Evolutionary conservation across 2,329 filamentous ascomycete species (phyloP).

Genomic region (Neurospora crassa): DNA sequence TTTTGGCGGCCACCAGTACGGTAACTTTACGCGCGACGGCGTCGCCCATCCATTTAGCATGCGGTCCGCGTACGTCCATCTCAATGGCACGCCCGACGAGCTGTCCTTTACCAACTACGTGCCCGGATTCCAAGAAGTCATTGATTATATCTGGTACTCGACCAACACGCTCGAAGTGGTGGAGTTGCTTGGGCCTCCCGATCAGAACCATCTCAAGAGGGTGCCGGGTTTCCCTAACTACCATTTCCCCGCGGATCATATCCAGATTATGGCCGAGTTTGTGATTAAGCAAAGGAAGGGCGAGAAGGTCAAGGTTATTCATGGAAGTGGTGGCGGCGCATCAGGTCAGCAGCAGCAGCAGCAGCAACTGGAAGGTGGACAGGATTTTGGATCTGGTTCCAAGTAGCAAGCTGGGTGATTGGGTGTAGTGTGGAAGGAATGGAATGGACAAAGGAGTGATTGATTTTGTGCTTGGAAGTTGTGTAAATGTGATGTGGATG

Average conservation of each 20-base stretch:
- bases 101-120: slow-evolving; percentile 95
- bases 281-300: slow-evolving; percentile 82
- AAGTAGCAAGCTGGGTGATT: not conserved
- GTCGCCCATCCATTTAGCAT: slow-evolving; percentile 93
- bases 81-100: slow-evolving; percentile 74
- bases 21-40: slow-evolving; percentile 83
- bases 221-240: slow-evolving; percentile 90
- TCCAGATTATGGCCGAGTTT: slow-evolving; percentile 84
- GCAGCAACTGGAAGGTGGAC: not conserved
- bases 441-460: not conserved
- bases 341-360: not conserved
- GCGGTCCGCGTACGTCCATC: slow-evolving; percentile 77
- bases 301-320: slow-evolving; percentile 40
- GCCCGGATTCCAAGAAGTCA: slow-evolving; percentile 80
- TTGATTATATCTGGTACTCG: slow-evolving; percentile 98
- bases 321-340: not conserved
- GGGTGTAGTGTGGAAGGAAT: not conserved
- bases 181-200: slow-evolving; percentile 75
- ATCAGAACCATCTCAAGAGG: slow-evolving; percentile 72
- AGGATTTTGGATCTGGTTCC: not conserved
- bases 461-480: not conserved
- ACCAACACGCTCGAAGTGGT: slow-evolving; percentile 81
- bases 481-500: not conserved
- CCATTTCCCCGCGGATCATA: slow-evolving; percentile 88
- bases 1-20: slow-evolving; percentile 73